These are phyloP conservation scores for Eucalyptus erythrocorys DNA, from an alignment of 345 rosid genomes.

Conservation along the genomic window DNA sequence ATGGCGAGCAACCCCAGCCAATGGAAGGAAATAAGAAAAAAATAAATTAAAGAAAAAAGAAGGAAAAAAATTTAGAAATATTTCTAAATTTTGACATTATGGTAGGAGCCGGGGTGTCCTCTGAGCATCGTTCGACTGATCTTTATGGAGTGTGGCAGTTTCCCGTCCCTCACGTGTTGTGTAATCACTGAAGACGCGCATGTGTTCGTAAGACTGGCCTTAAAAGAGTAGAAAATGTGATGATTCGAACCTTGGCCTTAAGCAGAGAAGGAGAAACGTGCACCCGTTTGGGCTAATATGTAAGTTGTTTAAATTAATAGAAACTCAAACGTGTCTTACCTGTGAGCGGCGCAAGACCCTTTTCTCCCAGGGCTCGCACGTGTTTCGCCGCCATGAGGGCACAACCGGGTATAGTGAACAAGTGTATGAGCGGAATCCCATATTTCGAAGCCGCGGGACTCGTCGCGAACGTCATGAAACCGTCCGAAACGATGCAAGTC, in stretches of 20 bases:
- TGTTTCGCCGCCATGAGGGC: neutral
- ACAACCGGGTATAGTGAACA: neutral
- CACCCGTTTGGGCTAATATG: neutral
- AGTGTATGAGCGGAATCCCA: neutral
- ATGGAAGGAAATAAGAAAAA: neutral
- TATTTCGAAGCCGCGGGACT: neutral
- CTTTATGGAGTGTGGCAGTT: neutral
- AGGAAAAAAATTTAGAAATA: neutral
- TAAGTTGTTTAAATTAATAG: neutral
- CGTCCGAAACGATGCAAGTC: neutral
- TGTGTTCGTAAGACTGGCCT: neutral
- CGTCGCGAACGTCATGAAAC: neutral
- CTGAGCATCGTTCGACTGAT: neutral
- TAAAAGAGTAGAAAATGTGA: neutral
- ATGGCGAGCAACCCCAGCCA: neutral
- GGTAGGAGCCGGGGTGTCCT: neutral
- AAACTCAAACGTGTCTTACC: neutral
- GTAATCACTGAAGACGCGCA: too few relatives aligned
- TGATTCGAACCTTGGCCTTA: neutral
- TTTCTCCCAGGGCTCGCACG: neutral
- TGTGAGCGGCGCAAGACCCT: neutral
- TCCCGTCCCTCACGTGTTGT: neutral
- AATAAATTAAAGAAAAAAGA: neutral
- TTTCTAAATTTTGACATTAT: neutral
- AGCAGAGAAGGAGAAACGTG: neutral